Base-by-base conservation (phyloP, 257 asterid species). In the Eustoma russellianum region DNA sequence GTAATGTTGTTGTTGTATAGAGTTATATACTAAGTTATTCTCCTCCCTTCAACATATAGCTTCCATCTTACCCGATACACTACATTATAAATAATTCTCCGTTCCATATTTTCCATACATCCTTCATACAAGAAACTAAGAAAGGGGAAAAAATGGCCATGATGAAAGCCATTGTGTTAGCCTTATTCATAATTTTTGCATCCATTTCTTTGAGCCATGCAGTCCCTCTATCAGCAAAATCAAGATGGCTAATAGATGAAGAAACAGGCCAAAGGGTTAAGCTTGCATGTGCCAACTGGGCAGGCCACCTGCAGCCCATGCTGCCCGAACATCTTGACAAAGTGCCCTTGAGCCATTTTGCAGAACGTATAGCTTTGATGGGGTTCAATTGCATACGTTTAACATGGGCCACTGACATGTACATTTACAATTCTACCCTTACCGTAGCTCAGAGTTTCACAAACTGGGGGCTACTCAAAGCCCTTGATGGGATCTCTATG, bases 331-430 rank as follows among this genome's bases (percentile, higher is more conserved):
- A 93, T 46, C 76, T 86, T 1, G 60, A 74, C 49, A 68, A 70
- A 46, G 61, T 54, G 52, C 82, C 83, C 1, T 28, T 77, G 7
- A 19, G 11, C 33, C 41, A 71, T 3, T 75, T 81, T 15, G 83
- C 56, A 0, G 46, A 46, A 3, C 60, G 41, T 0, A 46, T 81
- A 2, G 48, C 52, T 0, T 34, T 52, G 4, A 79, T 81, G 86
- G 96, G 92, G 0, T 83, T 77, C 60, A 83, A 83, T 19, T 83
- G 94, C 44, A 83, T 86, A 53, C 71, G 92, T 6, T 72, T 81
- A 50, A 86, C 96, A 0, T 86, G 77, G 65, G 86, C 92, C 0
- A 77, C 79, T 2, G 46, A 75, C 14, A 83, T 83, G 92, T 79
- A 69, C 53, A 86, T 88, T 7, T 59, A 81, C 0, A 17, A 58